phyloP scores from a whole-genome alignment of 2,329 filamentous ascomycete species.

The Nemania sp. region DNA sequence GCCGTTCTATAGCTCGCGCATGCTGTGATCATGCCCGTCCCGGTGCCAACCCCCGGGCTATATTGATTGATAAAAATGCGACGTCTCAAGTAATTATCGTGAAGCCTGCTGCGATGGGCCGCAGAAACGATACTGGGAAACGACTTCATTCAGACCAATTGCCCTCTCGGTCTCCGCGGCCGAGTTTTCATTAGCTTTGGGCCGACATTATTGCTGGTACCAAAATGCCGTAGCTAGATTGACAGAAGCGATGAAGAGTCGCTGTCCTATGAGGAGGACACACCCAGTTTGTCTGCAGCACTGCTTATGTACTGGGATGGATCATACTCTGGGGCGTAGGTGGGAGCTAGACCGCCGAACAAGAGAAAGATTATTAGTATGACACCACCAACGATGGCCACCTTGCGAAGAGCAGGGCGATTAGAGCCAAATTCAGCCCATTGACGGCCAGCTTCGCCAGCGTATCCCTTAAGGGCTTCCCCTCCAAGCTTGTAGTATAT shows the following conservation, averaged over 20 bases:
- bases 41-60: not conserved
- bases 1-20: slow-evolving; percentile 18
- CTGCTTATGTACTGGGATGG: slow-evolving; percentile 52
- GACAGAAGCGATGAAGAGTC: not conserved
- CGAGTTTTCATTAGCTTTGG: too few species aligned
- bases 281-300: slow-evolving; percentile 54
- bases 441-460: slow-evolving; percentile 69
- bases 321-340: slow-evolving; percentile 59
- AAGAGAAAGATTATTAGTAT: slow-evolving; percentile 70
- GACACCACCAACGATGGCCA: slow-evolving; percentile 68
- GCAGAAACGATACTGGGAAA: not conserved
- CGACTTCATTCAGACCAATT: not conserved
- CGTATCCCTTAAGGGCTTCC: slow-evolving; percentile 81
- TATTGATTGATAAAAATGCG: slow-evolving; percentile 1
- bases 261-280: slow-evolving; percentile 32
- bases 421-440: slow-evolving; percentile 85
- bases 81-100: not conserved
- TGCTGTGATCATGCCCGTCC: slow-evolving; percentile 5
- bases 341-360: slow-evolving; percentile 67
- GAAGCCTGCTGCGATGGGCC: not conserved
- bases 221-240: not conserved
- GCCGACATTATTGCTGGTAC: not conserved
- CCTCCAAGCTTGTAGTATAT: slow-evolving; percentile 84
- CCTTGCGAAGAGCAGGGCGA: slow-evolving; percentile 77
- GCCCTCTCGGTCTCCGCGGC: not conserved